phyloP scores from a whole-genome alignment of 495 filamentous ascomycete genomes.

The Aspergillus baeticus region DNA sequence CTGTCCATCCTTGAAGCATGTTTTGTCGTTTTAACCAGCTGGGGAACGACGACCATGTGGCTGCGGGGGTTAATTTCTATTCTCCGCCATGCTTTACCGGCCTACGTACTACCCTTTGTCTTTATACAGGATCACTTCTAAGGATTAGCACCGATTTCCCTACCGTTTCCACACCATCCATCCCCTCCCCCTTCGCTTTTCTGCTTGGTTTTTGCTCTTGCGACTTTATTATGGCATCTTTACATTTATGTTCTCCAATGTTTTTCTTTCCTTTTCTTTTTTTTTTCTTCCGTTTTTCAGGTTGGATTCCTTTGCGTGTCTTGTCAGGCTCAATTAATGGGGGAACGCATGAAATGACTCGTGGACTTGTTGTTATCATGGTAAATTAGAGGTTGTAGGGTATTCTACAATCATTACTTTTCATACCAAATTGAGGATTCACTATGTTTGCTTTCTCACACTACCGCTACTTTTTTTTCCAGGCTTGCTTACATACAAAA shows the following conservation, averaged over 20 bases:
- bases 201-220: constrained; percentile 23
- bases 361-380: constrained; percentile 14
- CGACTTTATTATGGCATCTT: constrained; percentile 23
- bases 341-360: constrained; percentile 29
- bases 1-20: constrained; percentile 8
- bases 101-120: constrained; percentile 33
- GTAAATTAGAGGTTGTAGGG: constrained; percentile 11
- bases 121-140: constrained; percentile 20
- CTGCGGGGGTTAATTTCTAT: constrained; percentile 19
- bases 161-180: constrained; percentile 20
- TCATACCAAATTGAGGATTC: neutral
- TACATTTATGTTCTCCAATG: constrained; percentile 31
- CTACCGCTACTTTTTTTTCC: too few species aligned
- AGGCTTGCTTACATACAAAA: too few species aligned
- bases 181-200: constrained; percentile 28
- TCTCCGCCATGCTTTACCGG: constrained; percentile 39
- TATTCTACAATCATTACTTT: neutral
- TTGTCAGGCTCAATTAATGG: constrained; percentile 44
- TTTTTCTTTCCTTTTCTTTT: too few species aligned
- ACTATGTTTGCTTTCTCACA: neutral
- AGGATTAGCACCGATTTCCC: constrained; percentile 6
- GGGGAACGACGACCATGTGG: constrained; percentile 20
- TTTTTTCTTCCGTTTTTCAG: too few species aligned
- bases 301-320: constrained; percentile 42
- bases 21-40: constrained; percentile 18